phyloP scores from a whole-genome alignment of 2,329 filamentous ascomycete genomes.

The Aspergillus caelatus region DNA sequence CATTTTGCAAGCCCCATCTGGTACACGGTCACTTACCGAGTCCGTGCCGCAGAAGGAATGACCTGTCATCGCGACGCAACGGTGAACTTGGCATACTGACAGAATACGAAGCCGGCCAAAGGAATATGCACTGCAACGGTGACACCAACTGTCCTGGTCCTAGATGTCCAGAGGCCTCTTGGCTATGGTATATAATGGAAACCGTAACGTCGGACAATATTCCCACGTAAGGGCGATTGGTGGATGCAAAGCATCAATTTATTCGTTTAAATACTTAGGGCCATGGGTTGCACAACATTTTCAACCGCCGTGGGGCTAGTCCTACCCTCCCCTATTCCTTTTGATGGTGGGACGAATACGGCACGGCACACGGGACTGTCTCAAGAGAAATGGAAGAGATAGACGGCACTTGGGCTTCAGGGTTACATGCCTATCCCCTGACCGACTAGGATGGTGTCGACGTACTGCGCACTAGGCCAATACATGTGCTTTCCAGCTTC shows the following conservation, averaged over 20 bases:
- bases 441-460: not conserved
- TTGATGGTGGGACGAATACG: not conserved
- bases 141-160: not conserved
- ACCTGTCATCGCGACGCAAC: not conserved
- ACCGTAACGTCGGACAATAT: not conserved
- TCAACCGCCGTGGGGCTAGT: not conserved
- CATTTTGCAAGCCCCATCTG: not conserved
- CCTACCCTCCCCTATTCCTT: not conserved
- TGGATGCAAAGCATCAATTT: not conserved
- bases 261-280: not conserved
- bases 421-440: not conserved
- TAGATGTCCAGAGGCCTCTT: not conserved
- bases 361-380: not conserved
- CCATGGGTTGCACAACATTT: not conserved
- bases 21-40: not conserved
- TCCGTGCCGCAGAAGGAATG: not conserved
- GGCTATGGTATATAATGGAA: not conserved
- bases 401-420: not conserved
- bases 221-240: not conserved
- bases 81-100: no score
- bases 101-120: not conserved
- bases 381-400: not conserved
- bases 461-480: not conserved
- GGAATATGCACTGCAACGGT: not conserved
- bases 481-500: not conserved